Evolutionary conservation across 345 rosid species (phyloP).

Genomic region (Camelina laxa): DNA sequence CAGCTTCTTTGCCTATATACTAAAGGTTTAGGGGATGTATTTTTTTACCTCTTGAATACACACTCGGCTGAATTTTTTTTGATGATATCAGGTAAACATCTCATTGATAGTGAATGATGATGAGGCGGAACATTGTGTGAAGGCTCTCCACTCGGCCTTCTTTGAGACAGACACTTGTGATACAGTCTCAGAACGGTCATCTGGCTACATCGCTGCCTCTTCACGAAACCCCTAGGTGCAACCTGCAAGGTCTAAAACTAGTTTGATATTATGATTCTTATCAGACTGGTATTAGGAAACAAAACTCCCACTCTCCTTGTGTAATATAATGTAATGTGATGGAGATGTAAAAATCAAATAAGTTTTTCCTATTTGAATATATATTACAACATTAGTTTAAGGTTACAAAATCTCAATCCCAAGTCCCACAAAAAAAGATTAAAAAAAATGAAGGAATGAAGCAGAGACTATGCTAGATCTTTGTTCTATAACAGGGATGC

Average conservation of each 20-base stretch:
- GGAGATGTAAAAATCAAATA: constrained; percentile 21
- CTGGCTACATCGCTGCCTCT: constrained; percentile 20
- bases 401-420: neutral
- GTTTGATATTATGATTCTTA: constrained; percentile 1
- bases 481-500: neutral
- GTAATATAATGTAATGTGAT: constrained; percentile 10
- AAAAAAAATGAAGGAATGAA: neutral
- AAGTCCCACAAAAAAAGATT: neutral
- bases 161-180: constrained; percentile 50
- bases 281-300: neutral
- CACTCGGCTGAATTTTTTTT: constrained; percentile 12
- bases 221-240: constrained; percentile 4
- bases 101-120: constrained; percentile 73
- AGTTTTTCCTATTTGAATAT: constrained; percentile 27
- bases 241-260: constrained; percentile 11
- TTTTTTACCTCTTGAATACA: neutral
- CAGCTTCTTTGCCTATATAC: neutral
- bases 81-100: constrained; percentile 71
- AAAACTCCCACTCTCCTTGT: constrained; percentile 6
- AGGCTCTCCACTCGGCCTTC: constrained; percentile 80
- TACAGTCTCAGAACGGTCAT: neutral
- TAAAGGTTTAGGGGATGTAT: neutral
- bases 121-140: constrained; percentile 82
- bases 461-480: neutral
- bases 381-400: neutral